Conservation (phyloP, 2,329 filamentous ascomycete genomes). For the Aquanectria penicillioides region DNA sequence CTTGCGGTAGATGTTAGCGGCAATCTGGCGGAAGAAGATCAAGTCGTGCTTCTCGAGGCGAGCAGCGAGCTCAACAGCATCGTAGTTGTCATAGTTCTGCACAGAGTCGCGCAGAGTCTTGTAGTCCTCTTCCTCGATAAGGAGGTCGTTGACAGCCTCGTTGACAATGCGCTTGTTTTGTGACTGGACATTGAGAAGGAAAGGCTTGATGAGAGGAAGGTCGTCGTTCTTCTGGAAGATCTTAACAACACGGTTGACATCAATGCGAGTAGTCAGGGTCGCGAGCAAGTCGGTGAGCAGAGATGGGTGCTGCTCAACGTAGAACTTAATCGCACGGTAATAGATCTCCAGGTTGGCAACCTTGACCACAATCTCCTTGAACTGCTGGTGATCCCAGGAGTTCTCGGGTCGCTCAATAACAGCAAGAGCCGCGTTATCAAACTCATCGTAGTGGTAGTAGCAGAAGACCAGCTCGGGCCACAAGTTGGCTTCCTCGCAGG, state of each 20-base stretch:
- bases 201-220: slow-evolving; percentile 97
- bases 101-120: slow-evolving; percentile 98
- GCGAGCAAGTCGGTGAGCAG: slow-evolving; percentile 96
- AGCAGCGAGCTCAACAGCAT: slow-evolving; percentile 89
- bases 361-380: slow-evolving; percentile 99
- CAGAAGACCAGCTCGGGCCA: slow-evolving; percentile 99
- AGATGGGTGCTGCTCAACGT: slow-evolving; percentile 95
- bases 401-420: slow-evolving; percentile 98
- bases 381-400: slow-evolving; percentile 99
- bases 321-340: slow-evolving; percentile 96
- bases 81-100: slow-evolving; percentile 99
- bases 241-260: slow-evolving; percentile 98
- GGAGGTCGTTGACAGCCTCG: slow-evolving; percentile 94
- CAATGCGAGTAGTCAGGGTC: slow-evolving; percentile 89
- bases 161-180: slow-evolving; percentile 99
- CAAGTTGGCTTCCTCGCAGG: slow-evolving; percentile 91
- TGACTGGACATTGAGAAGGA: slow-evolving; percentile 92
- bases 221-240: slow-evolving; percentile 99
- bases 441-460: slow-evolving; percentile 98
- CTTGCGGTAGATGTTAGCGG: slow-evolving; percentile 98
- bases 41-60: slow-evolving; percentile 97
- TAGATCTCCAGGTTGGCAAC: slow-evolving; percentile 99
- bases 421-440: slow-evolving; percentile 93
- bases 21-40: slow-evolving; percentile 99
- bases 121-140: slow-evolving; percentile 99